Percentiles rank a stretch among this genome's conserved stretches.
phyloP scores from a whole-genome alignment of 2,329 filamentous ascomycete species.

The Arthrobotrys sphaeroides region DNA sequence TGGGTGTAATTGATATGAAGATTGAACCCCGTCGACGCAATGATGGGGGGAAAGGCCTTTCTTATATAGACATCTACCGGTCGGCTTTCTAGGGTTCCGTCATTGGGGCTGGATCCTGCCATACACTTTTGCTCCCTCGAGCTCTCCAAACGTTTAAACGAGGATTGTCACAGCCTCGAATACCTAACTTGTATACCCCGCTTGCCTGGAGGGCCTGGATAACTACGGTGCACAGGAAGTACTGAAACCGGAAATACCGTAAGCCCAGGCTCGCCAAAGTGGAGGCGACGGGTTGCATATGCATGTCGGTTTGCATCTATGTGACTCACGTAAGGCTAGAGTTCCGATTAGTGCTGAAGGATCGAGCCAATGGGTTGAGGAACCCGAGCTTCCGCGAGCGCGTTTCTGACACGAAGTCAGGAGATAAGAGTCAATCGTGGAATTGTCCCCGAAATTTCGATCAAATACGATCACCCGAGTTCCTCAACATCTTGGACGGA shows the following conservation, averaged over 20 bases:
- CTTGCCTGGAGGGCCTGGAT: background rate
- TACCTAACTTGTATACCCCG: background rate
- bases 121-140: too few species aligned
- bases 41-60: too few species aligned
- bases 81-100: too few species aligned
- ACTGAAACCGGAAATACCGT: background rate
- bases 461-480: background rate
- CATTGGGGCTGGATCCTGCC: too few species aligned
- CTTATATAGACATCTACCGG: too few species aligned
- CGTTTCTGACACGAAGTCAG: slow-evolving; percentile 1
- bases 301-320: too few species aligned
- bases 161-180: too few species aligned
- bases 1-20: too few species aligned
- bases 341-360: background rate
- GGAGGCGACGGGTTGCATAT: background rate
- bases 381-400: background rate
- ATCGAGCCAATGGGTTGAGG: background rate
- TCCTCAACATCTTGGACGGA: too few species aligned
- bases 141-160: too few species aligned
- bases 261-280: background rate
- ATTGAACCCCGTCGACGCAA: too few species aligned
- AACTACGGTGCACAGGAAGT: background rate
- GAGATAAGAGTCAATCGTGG: slow-evolving; percentile 7
- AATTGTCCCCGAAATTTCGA: background rate
- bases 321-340: background rate